Evolutionary conservation across 768 basidiomycete genomes (phyloP).

Genomic region (Dacryopinax primogenitus): DNA sequence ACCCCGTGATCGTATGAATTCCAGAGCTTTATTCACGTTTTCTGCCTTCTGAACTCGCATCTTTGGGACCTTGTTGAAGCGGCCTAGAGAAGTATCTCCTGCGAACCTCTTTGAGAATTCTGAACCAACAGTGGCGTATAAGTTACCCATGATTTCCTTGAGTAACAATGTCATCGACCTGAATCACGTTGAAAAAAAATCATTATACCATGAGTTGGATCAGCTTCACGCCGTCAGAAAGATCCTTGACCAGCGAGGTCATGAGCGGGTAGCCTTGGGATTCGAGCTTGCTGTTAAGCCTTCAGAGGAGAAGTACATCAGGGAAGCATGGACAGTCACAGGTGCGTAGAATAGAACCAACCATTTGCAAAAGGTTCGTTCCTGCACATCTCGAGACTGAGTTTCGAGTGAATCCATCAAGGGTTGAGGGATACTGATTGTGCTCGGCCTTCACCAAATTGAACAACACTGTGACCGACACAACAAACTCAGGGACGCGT

Average conservation of each 20-base stretch:
- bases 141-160: constrained; percentile 91
- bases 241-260: constrained; percentile 76
- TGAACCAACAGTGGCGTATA: background rate
- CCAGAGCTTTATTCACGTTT: constrained; percentile 92
- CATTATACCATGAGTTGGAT: constrained; percentile 78
- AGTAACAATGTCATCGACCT: constrained; percentile 16
- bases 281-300: constrained; percentile 94
- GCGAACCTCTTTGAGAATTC: background rate
- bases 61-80: constrained; percentile 78
- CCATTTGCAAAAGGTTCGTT: constrained; percentile 89
- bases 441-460: too few relatives aligned
- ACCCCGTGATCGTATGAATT: constrained; percentile 86
- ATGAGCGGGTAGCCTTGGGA: constrained; percentile 72
- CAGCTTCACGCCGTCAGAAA: constrained; percentile 87
- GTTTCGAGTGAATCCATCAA: constrained; percentile 50
- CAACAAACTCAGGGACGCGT: too few relatives aligned
- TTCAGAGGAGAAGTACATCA: constrained; percentile 25
- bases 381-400: constrained; percentile 52
- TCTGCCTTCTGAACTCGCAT: constrained; percentile 96
- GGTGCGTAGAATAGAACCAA: constrained; percentile 23
- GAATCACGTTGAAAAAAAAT: too few relatives aligned
- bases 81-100: constrained; percentile 87
- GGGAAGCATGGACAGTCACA: constrained; percentile 9
- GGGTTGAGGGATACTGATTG: too few relatives aligned
- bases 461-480: too few relatives aligned